phyloP scores from a whole-genome alignment of 768 basidiomycete species.

The Lyophyllum semitale region DNA sequence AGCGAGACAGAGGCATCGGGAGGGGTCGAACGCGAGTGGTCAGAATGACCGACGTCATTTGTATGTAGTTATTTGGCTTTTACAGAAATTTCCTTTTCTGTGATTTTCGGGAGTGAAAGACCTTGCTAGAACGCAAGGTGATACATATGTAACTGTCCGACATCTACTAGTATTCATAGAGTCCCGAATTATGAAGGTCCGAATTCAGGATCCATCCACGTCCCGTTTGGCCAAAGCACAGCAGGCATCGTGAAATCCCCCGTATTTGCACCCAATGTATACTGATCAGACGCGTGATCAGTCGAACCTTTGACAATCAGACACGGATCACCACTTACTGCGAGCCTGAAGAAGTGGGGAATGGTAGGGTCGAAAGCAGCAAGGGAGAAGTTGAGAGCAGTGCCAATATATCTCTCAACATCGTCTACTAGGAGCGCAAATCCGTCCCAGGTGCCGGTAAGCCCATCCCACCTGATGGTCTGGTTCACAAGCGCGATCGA shows the following conservation, averaged over 20 bases:
- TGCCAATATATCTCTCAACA: slow-evolving; percentile 76
- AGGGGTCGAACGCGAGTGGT: too few relatives aligned
- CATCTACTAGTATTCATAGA: neutral
- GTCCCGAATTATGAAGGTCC: slow-evolving; percentile 53
- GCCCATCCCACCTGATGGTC: slow-evolving; percentile 55
- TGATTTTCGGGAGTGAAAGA: too few relatives aligned
- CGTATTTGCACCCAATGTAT: slow-evolving; percentile 40
- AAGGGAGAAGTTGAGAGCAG: slow-evolving; percentile 71
- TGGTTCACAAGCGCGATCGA: slow-evolving; percentile 57
- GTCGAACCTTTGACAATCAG: slow-evolving; percentile 1
- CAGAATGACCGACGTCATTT: too few relatives aligned
- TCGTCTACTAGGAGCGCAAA: slow-evolving; percentile 85
- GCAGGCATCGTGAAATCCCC: slow-evolving; percentile 86
- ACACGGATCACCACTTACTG: slow-evolving; percentile 47
- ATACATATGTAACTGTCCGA: neutral
- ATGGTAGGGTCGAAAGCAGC: slow-evolving; percentile 56
- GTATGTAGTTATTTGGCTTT: too few relatives aligned
- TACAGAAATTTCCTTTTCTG: too few relatives aligned
- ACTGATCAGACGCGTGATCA: slow-evolving; percentile 35
- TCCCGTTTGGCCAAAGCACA: slow-evolving; percentile 75
- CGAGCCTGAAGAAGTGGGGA: slow-evolving; percentile 80
- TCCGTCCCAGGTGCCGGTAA: slow-evolving; percentile 67
- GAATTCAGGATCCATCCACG: slow-evolving; percentile 72
- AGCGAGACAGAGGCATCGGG: too few relatives aligned
- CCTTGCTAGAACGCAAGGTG: too few relatives aligned